These are phyloP conservation scores for Chaetoscypha palmicola DNA, from an alignment of 2,329 filamentous ascomycete genomes.

Conservation along the genomic window DNA sequence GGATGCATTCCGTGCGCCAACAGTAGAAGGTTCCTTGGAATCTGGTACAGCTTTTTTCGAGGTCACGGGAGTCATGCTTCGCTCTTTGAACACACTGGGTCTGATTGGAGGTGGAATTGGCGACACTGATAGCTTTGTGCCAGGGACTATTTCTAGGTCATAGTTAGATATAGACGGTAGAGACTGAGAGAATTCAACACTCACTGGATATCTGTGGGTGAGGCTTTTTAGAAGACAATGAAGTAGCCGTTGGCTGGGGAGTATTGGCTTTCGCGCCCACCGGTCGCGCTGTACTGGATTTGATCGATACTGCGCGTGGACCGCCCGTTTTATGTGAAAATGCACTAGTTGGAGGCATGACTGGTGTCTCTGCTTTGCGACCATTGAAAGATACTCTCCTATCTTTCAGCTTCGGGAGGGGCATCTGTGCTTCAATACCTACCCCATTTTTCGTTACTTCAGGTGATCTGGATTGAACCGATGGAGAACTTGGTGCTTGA, in stretches of 20 bases:
- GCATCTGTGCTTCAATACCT: constrained; percentile 21
- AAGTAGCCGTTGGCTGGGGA: not conserved
- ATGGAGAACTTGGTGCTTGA: constrained; percentile 20
- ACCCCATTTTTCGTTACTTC: constrained; percentile 12
- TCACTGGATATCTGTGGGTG: not conserved
- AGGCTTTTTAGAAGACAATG: not conserved
- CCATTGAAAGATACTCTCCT: constrained; percentile 19
- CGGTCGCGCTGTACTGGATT: not conserved
- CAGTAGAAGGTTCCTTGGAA: not conserved
- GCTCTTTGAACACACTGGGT: not conserved
- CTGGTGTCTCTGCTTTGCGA: constrained; percentile 7
- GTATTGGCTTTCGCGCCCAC: not conserved
- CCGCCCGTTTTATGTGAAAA: constrained; percentile 5
- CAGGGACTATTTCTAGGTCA: too few relatives aligned
- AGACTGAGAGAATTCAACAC: not conserved
- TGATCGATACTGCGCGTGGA: not conserved
- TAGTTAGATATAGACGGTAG: too few relatives aligned
- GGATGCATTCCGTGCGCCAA: too few relatives aligned
- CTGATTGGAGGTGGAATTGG: too few relatives aligned
- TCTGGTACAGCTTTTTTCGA: not conserved
- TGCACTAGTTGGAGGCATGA: constrained; percentile 7
- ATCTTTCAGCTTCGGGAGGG: constrained; percentile 14
- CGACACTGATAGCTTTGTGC: too few relatives aligned
- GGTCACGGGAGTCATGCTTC: not conserved
- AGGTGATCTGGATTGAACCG: constrained; percentile 7